A percentile compares a stretch with the other conserved stretches of the same genome.
Conservation (phyloP, 768 basidiomycete species). For the Mycena capillaripes region DNA sequence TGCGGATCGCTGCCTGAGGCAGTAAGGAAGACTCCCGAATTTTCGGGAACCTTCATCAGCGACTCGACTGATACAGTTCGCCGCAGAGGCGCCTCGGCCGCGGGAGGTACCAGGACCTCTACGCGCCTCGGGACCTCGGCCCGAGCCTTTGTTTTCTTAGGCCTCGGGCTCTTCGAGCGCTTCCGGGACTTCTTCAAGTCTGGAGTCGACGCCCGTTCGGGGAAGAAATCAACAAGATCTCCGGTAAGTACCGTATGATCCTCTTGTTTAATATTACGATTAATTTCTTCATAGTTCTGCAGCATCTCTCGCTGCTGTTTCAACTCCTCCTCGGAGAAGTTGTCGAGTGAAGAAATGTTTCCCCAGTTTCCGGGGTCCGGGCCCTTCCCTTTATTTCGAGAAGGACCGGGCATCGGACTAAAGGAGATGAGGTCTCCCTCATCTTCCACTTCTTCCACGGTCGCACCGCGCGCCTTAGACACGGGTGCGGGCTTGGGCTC, state of each 20-base stretch:
- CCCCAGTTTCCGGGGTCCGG: conserved; percentile 28
- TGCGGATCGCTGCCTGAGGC: too few relatives aligned
- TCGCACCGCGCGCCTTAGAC: not conserved
- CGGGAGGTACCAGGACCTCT: too few relatives aligned
- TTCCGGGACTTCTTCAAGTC: not conserved
- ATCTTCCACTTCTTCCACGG: not conserved
- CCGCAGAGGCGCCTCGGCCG: too few relatives aligned
- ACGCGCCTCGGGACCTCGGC: too few relatives aligned
- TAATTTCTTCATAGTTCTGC: conserved; percentile 12
- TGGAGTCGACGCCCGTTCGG: too few relatives aligned
- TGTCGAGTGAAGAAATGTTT: not conserved
- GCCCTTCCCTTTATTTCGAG: conserved; percentile 21
- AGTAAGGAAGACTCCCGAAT: too few relatives aligned
- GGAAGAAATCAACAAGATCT: not conserved
- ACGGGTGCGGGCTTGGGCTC: not conserved
- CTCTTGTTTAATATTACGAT: conserved; percentile 3
- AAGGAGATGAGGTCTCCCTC: not conserved
- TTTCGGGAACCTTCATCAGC: too few relatives aligned
- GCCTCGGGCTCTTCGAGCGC: not conserved
- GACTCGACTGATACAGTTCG: too few relatives aligned
- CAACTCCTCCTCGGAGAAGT: not conserved
- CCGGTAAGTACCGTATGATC: not conserved
- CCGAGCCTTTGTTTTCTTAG: too few relatives aligned
- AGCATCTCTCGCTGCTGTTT: conserved; percentile 7
- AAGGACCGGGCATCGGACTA: not conserved